Base-by-base conservation (phyloP, 2,329 filamentous ascomycete genomes). In the Xylariomycetidae sp. region DNA sequence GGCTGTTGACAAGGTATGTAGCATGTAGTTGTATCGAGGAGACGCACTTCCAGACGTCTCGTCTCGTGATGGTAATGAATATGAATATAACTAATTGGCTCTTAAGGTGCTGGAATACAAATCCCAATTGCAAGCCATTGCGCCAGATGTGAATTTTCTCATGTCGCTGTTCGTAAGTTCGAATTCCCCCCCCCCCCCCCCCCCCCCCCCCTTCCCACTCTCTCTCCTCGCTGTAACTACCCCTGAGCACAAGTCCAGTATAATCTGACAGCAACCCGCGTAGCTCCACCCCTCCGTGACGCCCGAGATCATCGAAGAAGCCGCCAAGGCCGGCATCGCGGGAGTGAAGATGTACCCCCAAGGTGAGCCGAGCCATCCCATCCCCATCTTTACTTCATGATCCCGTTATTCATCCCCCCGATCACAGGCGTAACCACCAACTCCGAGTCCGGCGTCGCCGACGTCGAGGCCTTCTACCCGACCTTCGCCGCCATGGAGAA, bases 401-500 rank as follows among this genome's bases (percentile, higher is more conserved):
- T 8, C 16, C 14, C n/a, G 11, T 19, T 37, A 17, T 25, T 50
- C 18, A 42, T 17, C n/a, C 4, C 20, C 8, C n/a, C 8, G n/a
- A n/a, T 30, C 30, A 44, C 46, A 62, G 74, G 77, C 8, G 74
- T 77, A 3, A 83, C 78, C 2, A 83, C 79, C 30, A 82, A 82
- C 59, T 81, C 77, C 15, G 70, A 74, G 30, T 77, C 74, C 16
- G 86, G 85, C 10, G 84, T 89, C 16, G 66, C 83, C 12, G 74
- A 78, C 36, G 77, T 86, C 51, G 77, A 80, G 40, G 63, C 70
- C 19, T 90, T 87, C 63, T 84, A 85, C 54, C 76, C 79, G 6
- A 85, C 90, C 11, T 94, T 97, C 54, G 75, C 72, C n/a, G 85
- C 86, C 45, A 96, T 97, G 89, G 84, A 95, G 56, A 66, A 80